Evolutionary conservation across 1,284 basidiomycete genomes (phyloP), one percentile per base, ranked within the genome.

Genomic region (Microbotryum intermedium): DNA sequence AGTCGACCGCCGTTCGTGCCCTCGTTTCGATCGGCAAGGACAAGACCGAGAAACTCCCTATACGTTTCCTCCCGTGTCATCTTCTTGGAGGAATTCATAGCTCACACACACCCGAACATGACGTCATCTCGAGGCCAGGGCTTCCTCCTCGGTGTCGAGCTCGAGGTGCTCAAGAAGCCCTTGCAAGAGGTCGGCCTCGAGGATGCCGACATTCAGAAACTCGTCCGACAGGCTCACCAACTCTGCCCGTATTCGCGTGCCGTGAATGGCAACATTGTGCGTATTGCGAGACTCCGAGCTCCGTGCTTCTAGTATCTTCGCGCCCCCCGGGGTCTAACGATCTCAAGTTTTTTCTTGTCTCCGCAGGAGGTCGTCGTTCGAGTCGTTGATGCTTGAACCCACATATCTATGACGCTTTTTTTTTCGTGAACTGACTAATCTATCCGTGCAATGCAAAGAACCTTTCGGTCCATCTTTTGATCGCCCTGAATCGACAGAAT

Each of bases 221-320:
- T 69, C 49, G 56, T 69, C 39, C 49, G 64, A 34, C 63, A 55
- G 20, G 66, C 70, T 5, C 68, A 70, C 57, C 59, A 64, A 46
- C 48, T 70, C 50, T 71, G 70, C 57, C 70, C 70, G 3, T 71
- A 71, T 55, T 60, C 56, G 20, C 51, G 70, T 9, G 70, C 70
- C 2, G 57, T 58, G 18, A 49, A 48, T 26, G 70, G 68, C 26
- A 71, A 71, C 55, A 61, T 71, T 18, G 68, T 64, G 10, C 34
- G 34, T 39, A 39, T 39, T 16, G 11, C 18, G 34, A 39, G 34
- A 9, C 11, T n/a, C n/a, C n/a, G n/a, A n/a, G n/a, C n/a, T n/a
- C n/a, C n/a, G n/a, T n/a, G n/a, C n/a, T n/a, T n/a, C n/a, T n/a
- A n/a, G n/a, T n/a, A n/a, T n/a, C n/a, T n/a, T n/a, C n/a, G n/a